These are phyloP conservation scores for Exophiala mesophila DNA, from an alignment of 2,329 filamentous ascomycete species.

Conservation along the genomic window DNA sequence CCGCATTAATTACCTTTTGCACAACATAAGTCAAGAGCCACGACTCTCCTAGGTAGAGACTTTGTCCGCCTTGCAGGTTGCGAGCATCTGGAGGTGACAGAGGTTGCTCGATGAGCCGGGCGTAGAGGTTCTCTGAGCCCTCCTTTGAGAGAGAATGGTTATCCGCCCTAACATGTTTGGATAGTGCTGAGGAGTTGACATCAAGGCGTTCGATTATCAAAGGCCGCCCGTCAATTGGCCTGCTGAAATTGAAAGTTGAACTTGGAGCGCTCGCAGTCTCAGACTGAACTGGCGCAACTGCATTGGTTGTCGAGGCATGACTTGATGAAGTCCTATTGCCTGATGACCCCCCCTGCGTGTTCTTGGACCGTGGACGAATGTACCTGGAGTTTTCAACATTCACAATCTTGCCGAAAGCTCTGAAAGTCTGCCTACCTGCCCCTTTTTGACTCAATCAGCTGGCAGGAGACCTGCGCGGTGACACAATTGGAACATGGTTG, in stretches of 20 bases:
- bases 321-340: neutral
- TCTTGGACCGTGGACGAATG: conserved; percentile 7
- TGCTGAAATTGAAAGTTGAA: neutral
- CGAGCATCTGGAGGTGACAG: conserved; percentile 1
- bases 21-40: conserved; percentile 10
- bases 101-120: conserved; percentile 2
- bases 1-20: conserved; percentile 6
- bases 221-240: neutral
- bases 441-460: conserved; percentile 12
- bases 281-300: neutral
- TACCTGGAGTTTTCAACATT: neutral
- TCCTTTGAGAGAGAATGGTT: neutral
- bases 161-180: neutral
- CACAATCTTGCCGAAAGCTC: neutral
- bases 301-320: neutral
- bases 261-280: neutral
- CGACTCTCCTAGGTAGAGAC: conserved; percentile 10
- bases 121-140: conserved; percentile 12
- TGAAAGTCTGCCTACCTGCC: conserved; percentile 4
- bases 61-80: conserved; percentile 8
- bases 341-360: neutral
- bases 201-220: conserved; percentile 3
- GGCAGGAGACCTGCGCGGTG: neutral
- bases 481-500: conserved; percentile 10
- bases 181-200: neutral